Evolutionary conservation across 163 green algal genomes (phyloP).

Genomic region (Botryococcus braunii): DNA sequence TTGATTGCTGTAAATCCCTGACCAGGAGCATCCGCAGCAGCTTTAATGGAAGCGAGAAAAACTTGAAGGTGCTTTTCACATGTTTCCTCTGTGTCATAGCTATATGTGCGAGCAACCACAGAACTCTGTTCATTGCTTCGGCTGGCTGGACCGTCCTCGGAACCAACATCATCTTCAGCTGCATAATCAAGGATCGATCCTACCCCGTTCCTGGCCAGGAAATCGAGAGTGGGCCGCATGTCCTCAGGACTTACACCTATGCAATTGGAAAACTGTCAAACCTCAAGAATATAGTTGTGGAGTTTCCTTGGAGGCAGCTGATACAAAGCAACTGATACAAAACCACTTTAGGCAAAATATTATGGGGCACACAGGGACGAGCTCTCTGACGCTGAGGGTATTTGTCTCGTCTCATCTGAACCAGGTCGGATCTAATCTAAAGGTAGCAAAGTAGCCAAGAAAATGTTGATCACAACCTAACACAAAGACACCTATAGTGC

Average conservation of each 20-base stretch:
- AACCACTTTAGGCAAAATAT: no score
- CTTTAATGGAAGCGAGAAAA: slow-evolving; percentile 69
- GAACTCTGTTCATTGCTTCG: slow-evolving; percentile 1
- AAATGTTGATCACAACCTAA: no score
- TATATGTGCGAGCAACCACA: slow-evolving; percentile 43
- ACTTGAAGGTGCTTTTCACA: slow-evolving; percentile 66
- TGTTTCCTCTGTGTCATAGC: slow-evolving; percentile 47
- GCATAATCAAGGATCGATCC: slow-evolving; percentile 81
- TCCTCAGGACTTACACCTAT: slow-evolving; percentile 38
- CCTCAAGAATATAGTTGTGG: no score
- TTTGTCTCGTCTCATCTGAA: no score
- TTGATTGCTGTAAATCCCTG: slow-evolving; percentile 81
- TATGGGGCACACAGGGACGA: no score
- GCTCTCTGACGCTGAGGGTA: no score
- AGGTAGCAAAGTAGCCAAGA: no score
- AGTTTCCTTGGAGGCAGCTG: no score
- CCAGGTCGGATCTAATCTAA: no score
- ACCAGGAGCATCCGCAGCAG: slow-evolving; percentile 39
- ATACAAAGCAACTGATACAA: no score
- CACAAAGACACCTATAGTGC: no score
- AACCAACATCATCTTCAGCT: slow-evolving; percentile 43
- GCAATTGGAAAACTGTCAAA: no score
- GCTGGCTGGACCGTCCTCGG: slow-evolving; percentile 16
- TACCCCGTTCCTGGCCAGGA: slow-evolving; percentile 50
- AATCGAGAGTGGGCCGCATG: slow-evolving; percentile 44